Evolutionary conservation across 148 eudicot genomes (phyloP), one percentile per base, ranked within the genome.

Genomic region (Dianthus caryophyllus): DNA sequence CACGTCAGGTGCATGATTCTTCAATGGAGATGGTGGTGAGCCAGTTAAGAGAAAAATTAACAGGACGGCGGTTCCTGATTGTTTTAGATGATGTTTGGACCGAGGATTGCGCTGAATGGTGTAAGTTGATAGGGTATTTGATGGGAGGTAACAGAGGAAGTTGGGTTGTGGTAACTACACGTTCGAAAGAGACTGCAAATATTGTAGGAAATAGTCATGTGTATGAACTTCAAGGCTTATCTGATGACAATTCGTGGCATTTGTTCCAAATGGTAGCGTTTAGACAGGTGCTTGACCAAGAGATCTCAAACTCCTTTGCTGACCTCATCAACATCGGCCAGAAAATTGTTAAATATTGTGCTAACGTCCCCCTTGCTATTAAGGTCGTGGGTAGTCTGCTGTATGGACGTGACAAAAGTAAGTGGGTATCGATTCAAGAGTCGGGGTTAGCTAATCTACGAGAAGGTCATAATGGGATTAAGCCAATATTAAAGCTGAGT

Each of bases 281-380:
- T 61, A 48, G 12, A 20, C 65, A 36, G 10, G 48, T 39, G 65
- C 41, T 39, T 2, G 65, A 61, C 65, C 47, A 11, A 20, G 47
- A 25, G 6, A 38, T 0, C 65, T 9, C 29, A 33, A 61, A 39
- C 20, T 17, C 16, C 26, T 21, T 20, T 36, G 24, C 11, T 12
- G 65, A 33, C 65, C 6, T 36, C 16, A 36, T 61, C 9, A 22
- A 61, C 27, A 61, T 61, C 0, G 64, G 64, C 47, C 44, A 38
- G 18, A 13, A 60, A 18, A 61, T 61, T 39, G 65, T 61, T 2
- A 61, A 61, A 61, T 17, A 1, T 4, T 39, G 65, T 39, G 65
- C 48, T 1, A 61, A 61, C 38, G 65, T 61, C 29, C 65, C 65
- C 13, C 65, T 61, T 38, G 65, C 65, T 9, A 61, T 61, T 11